Conservation (phyloP, 2,329 filamentous ascomycete species). For the Botrytis pseudocinerea region DNA sequence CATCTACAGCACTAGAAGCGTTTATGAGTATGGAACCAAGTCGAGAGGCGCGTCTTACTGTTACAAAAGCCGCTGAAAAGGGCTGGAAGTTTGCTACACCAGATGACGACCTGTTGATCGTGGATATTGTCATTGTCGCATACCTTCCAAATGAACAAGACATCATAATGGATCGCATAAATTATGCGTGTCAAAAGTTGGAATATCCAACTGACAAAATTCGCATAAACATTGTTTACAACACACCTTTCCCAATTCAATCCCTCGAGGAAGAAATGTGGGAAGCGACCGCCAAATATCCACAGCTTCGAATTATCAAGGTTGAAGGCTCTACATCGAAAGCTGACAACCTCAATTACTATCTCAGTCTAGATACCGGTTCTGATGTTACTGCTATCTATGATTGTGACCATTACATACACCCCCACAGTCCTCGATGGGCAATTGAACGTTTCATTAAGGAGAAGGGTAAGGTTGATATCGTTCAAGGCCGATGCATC, state of each 20-base stretch:
- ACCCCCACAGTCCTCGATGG: constrained; percentile 51
- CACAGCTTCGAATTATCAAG: constrained; percentile 48
- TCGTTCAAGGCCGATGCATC: constrained; percentile 52
- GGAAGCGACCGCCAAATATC: constrained; percentile 42
- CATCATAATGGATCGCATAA: constrained; percentile 50
- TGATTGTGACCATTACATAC: constrained; percentile 52
- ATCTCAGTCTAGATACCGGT: constrained; percentile 47
- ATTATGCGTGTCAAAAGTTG: constrained; percentile 49
- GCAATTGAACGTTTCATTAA: constrained; percentile 48
- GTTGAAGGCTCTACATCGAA: constrained; percentile 51
- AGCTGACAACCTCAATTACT: constrained; percentile 53
- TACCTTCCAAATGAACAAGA: constrained; percentile 54
- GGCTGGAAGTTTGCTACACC: constrained; percentile 47
- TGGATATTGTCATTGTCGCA: constrained; percentile 51
- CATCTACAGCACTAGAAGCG: constrained; percentile 46
- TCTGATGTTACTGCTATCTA: constrained; percentile 51
- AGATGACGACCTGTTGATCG: constrained; percentile 44
- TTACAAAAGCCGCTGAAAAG: constrained; percentile 43
- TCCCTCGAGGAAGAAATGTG: constrained; percentile 47
- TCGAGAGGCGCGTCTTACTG: constrained; percentile 43
- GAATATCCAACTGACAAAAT: constrained; percentile 49
- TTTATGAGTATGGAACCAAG: constrained; percentile 44
- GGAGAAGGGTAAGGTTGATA: constrained; percentile 46
- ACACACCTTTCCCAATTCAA: constrained; percentile 49
- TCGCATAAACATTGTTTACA: constrained; percentile 51